These are phyloP conservation scores for Oldenlandia corymbosa DNA, from an alignment of 257 asterid species.

Conservation along the genomic window DNA sequence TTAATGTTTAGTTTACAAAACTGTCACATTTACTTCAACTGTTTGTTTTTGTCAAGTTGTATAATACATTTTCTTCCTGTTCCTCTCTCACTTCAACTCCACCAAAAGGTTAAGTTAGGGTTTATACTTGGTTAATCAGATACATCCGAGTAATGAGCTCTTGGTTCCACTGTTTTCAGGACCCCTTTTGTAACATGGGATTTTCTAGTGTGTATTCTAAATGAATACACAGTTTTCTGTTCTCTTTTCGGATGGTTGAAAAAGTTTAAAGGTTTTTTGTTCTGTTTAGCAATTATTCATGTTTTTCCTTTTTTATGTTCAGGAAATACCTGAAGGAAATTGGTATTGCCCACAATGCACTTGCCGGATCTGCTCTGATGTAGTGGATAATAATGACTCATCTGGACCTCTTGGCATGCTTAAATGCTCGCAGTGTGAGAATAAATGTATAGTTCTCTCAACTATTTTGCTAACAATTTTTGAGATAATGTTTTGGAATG, in stretches of 20 bases:
- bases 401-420: constrained; percentile 40
- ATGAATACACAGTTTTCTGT: no score
- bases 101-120: no score
- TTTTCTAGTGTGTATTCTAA: no score
- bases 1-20: not conserved
- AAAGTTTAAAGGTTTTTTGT: not conserved
- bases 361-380: constrained; percentile 77
- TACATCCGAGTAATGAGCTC: no score
- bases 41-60: not conserved
- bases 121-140: no score
- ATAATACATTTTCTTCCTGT: no score
- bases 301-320: constrained; percentile 21
- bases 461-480: constrained; percentile 12
- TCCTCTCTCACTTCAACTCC: no score
- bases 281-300: constrained; percentile 8
- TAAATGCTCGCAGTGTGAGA: constrained; percentile 81
- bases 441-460: constrained; percentile 50
- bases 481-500: no score
- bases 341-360: constrained; percentile 98
- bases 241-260: not conserved
- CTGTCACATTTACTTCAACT: not conserved
- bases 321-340: constrained; percentile 96
- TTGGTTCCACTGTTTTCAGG: no score
- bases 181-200: no score
- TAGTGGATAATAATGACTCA: constrained; percentile 48